phyloP scores from a whole-genome alignment of 2,329 filamentous ascomycete species.

The Mariannaea sp. region DNA sequence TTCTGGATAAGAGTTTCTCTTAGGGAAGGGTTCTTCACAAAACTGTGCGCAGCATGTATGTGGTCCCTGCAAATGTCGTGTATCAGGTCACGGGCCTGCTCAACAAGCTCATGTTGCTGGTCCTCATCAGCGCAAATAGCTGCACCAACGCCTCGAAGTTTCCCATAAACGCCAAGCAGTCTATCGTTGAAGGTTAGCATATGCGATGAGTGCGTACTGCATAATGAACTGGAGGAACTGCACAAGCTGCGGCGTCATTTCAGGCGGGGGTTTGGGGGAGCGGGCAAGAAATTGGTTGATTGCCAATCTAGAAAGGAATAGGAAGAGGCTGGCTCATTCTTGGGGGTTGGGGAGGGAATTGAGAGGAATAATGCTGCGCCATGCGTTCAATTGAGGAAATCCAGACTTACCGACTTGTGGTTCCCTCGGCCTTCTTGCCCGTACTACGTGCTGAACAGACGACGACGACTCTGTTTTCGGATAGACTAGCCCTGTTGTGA shows the following conservation, averaged over 20 bases:
- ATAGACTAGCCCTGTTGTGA: constrained; percentile 53
- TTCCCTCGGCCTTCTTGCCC: constrained; percentile 91
- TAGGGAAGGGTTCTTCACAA: constrained; percentile 62
- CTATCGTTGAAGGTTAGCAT: constrained; percentile 40
- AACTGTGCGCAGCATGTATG: constrained; percentile 68
- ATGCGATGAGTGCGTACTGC: neutral
- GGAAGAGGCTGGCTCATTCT: neutral
- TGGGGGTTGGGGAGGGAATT: too few species aligned
- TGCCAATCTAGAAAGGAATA: neutral
- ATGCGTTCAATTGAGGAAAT: constrained; percentile 1
- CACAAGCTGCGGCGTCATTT: neutral
- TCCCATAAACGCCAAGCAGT: constrained; percentile 63
- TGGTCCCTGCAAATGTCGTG: constrained; percentile 84
- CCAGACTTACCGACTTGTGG: constrained; percentile 81
- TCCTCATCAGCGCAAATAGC: constrained; percentile 57
- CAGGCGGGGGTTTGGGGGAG: neutral
- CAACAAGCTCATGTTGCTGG: constrained; percentile 57
- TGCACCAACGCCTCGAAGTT: constrained; percentile 58
- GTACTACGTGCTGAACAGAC: constrained; percentile 96
- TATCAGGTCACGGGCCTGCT: constrained; percentile 75
- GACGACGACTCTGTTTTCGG: constrained; percentile 78
- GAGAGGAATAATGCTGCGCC: constrained; percentile 12
- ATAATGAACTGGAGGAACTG: neutral
- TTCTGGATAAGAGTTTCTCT: constrained; percentile 64
- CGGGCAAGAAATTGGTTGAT: neutral